Conservation (phyloP, 148 eudicot species). For the Spergularia marina region DNA sequence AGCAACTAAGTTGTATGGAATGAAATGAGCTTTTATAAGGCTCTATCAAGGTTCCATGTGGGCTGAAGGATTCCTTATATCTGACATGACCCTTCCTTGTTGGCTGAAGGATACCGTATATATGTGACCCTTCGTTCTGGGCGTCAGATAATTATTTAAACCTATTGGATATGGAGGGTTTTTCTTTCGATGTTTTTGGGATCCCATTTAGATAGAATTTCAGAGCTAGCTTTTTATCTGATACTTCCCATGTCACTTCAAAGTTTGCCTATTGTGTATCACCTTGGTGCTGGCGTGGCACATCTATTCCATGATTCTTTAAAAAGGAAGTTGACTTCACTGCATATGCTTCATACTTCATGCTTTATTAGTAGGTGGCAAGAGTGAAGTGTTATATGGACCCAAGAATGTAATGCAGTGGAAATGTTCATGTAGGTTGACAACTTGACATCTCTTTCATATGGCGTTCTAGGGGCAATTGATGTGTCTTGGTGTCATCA, state of each 20-base stretch:
- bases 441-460: no score
- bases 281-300: background rate
- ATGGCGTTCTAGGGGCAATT: no score
- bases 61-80: no score
- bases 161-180: background rate
- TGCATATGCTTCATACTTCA: background rate
- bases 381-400: background rate
- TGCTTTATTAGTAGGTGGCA: background rate
- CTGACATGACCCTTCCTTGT: no score
- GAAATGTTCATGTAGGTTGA: no score
- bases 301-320: background rate
- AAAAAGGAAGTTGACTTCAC: background rate
- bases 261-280: no score
- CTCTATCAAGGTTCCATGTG: background rate
- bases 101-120: no score
- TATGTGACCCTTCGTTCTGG: no score
- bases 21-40: background rate
- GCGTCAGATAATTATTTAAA: background rate
- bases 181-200: background rate
- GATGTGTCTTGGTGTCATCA: background rate
- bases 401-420: background rate
- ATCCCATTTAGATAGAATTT: background rate
- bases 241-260: no score
- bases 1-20: background rate
- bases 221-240: background rate